Conservation (phyloP, 1,284 basidiomycete species). For the Gomphus sp. region DNA sequence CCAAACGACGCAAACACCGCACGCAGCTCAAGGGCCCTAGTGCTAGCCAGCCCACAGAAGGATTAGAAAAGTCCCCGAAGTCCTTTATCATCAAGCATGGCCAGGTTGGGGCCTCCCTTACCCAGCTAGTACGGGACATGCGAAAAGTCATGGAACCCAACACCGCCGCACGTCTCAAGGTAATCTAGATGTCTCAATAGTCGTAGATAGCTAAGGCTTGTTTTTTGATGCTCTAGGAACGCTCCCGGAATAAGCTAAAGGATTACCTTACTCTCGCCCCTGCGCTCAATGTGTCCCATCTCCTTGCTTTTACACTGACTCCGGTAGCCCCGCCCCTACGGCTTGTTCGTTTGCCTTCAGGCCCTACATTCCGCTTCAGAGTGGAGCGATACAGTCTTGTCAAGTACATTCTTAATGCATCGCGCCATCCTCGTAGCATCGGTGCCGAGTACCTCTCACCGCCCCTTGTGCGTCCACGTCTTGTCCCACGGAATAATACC, state of each 20-base stretch:
- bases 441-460: conserved; percentile 82
- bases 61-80: conserved; percentile 41
- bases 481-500: background rate
- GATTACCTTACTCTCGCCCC: conserved; percentile 94
- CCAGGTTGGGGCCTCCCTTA: conserved; percentile 79
- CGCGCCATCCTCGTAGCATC: conserved; percentile 61
- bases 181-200: conserved; percentile 29
- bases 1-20: conserved; percentile 72
- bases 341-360: conserved; percentile 83
- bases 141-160: conserved; percentile 97
- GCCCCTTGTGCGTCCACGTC: conserved; percentile 55
- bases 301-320: conserved; percentile 87
- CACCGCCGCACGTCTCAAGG: conserved; percentile 84
- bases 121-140: conserved; percentile 86
- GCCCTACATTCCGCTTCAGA: conserved; percentile 91
- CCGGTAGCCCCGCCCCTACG: conserved; percentile 81
- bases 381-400: conserved; percentile 88
- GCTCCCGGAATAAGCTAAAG: conserved; percentile 86
- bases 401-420: conserved; percentile 71
- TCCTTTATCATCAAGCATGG: conserved; percentile 94
- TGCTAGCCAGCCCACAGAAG: conserved; percentile 23
- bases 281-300: conserved; percentile 85
- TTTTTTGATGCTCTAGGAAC: conserved; percentile 67
- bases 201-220: background rate
- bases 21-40: conserved; percentile 67